Evolutionary conservation across 2,329 filamentous ascomycete genomes (phyloP), one percentile per base, ranked within the genome.

Genomic region (Gliomastix tumulicola): DNA sequence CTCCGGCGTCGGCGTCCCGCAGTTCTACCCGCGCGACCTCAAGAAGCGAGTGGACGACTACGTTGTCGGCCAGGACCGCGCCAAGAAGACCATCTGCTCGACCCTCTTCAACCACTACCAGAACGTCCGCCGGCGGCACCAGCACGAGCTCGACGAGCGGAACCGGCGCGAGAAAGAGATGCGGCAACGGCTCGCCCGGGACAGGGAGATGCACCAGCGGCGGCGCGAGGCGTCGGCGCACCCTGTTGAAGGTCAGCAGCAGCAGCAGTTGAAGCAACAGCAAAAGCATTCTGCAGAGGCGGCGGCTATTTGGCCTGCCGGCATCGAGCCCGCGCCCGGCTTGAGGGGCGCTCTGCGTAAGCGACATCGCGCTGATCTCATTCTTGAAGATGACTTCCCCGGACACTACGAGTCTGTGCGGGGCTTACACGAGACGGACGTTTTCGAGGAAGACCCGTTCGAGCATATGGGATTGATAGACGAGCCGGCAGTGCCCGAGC

Each of bases 31-130:
- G 3, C 68, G 74, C 40, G 71, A 79, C 48, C 70, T 98, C 49
- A 96, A 97, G 68, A 80, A 87, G 53, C 84, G 92, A 51, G 79
- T 97, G 21, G 92, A 98, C 56, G 85, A 92, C 54, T 98, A 94
- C 56, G 90, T 98, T 2, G 90, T 98, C 5, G 92, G 90, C 28
- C 92, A 98, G 60, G 88, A 96, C 47, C 79, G 88, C 41, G 88
- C 92, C 13, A 92, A 98, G 70, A 94, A 94, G 60, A 86, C 89
- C 12, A 79, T 97, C 44, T 92, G 88, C 45, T 83, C 90, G 4
- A 88, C 90, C 7, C 85, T 98, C 20, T 96, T 94, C 66, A 96
- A 97, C 54, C 92, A 98, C 57, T 96, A 97, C 55, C 88, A 96
- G 60, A 79, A 86, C 32, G 76, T 95, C 41, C 81, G 89, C 18